Conservation (phyloP, 441 rosid species). For the Dalechampia spathulata region DNA sequence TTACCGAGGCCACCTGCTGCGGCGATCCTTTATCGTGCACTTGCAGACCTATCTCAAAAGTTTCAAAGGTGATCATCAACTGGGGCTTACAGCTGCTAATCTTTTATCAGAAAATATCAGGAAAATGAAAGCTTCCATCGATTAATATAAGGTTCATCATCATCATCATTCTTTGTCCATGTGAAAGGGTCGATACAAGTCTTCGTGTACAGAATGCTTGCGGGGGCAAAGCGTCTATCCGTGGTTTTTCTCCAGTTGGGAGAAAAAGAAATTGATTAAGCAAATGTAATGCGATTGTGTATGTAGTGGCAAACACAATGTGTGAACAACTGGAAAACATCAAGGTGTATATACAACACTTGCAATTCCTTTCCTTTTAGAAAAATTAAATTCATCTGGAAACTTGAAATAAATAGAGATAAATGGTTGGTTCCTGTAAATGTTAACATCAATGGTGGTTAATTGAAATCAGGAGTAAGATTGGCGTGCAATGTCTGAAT, state of each 20-base stretch:
- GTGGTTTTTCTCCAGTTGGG: not conserved
- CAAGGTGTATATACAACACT: slow-evolving; percentile 3
- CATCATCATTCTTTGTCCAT: slow-evolving; percentile 5
- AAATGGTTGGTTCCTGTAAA: too few relatives aligned
- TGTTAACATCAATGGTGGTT: too few relatives aligned
- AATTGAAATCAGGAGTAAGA: too few relatives aligned
- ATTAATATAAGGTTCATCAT: not conserved
- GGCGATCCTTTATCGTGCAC: slow-evolving; percentile 65
- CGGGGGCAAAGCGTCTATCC: not conserved
- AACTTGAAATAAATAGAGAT: not conserved
- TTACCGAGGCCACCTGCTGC: slow-evolving; percentile 91
- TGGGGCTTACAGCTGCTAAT: not conserved
- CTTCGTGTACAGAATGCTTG: not conserved
- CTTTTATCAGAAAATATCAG: not conserved
- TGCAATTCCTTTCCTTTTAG: not conserved
- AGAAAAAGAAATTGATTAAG: not conserved
- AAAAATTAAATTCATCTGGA: not conserved
- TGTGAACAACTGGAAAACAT: not conserved
- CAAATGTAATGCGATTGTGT: slow-evolving; percentile 1
- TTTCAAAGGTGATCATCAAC: slow-evolving; percentile 31
- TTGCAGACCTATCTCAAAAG: slow-evolving; percentile 56
- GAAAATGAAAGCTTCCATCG: not conserved
- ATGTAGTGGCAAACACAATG: not conserved
- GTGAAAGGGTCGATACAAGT: not conserved
- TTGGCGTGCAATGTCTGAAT: too few relatives aligned